A percentile compares a stretch with the other conserved stretches of the same genome.
These are phyloP conservation scores for Xylaria sp. DNA, from an alignment of 2,329 filamentous ascomycete genomes.

Conservation along the genomic window DNA sequence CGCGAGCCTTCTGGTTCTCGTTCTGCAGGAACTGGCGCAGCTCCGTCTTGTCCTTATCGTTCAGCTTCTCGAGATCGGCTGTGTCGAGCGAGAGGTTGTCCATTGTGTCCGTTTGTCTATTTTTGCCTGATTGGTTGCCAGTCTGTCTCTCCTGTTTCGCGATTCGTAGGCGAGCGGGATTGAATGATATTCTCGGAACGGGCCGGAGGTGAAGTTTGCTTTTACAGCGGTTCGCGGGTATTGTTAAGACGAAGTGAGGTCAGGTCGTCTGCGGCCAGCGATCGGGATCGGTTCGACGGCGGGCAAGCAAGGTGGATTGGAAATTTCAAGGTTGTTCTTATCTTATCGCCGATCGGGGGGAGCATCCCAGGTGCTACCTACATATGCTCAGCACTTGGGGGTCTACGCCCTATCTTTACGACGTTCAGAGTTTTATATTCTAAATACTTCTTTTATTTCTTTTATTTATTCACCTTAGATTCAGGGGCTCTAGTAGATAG, in stretches of 20 bases:
- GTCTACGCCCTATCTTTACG: no score
- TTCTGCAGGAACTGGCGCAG: conserved; percentile 84
- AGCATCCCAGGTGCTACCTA: no score
- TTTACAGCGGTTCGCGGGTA: background rate
- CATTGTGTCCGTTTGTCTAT: conserved; percentile 2
- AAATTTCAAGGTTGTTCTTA: conserved; percentile 28
- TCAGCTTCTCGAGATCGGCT: conserved; percentile 75
- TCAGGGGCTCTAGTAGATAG: no score
- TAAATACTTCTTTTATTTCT: no score
- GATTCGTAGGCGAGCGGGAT: background rate
- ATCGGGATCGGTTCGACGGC: background rate
- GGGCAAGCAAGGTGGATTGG: no score
- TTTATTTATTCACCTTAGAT: no score
- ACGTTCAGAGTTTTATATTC: no score
- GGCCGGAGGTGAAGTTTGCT: background rate
- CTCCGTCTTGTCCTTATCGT: conserved; percentile 82
- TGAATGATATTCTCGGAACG: background rate
- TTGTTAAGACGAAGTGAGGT: background rate
- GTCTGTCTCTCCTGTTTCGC: background rate
- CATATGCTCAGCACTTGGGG: no score
- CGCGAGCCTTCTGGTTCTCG: conserved; percentile 82
- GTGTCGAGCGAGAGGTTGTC: conserved; percentile 49
- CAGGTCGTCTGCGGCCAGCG: no score
- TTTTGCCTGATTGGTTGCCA: no score
- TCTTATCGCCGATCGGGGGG: conserved; percentile 33